phyloP scores from a whole-genome alignment of 129 eudicot genomes.

The Scalesia atractyloides region DNA sequence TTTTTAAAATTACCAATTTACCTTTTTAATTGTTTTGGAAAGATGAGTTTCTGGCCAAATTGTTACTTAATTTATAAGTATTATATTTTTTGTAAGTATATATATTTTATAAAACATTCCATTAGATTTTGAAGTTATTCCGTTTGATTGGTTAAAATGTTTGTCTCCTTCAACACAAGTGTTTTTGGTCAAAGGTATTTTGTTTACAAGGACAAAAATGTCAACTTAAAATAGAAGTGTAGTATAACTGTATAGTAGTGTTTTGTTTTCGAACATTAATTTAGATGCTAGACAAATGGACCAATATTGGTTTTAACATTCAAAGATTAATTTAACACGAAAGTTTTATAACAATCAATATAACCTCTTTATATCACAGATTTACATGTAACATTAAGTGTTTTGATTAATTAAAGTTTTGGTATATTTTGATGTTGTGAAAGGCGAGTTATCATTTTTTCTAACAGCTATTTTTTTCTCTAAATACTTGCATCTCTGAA shows the following conservation, averaged over 20 bases:
- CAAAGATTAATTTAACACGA: not conserved
- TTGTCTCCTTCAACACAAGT: too few relatives aligned
- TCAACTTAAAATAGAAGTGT: not conserved
- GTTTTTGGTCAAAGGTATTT: not conserved
- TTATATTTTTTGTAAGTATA: too few relatives aligned
- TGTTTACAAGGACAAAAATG: not conserved
- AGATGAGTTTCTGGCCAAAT: too few relatives aligned
- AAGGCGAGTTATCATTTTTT: not conserved
- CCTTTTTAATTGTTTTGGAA: not conserved
- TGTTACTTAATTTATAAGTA: too few relatives aligned
- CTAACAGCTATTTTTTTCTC: too few relatives aligned
- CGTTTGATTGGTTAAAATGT: too few relatives aligned
- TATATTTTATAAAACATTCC: not conserved
- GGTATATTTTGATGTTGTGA: not conserved
- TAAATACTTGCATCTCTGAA: too few relatives aligned
- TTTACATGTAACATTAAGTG: too few relatives aligned
- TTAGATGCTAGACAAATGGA: not conserved
- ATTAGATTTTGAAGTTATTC: not conserved
- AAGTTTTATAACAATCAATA: too few relatives aligned
- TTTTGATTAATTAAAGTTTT: not conserved
- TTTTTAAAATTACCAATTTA: not conserved
- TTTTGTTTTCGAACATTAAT: not conserved
- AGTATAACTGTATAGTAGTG: too few relatives aligned
- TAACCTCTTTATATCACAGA: too few relatives aligned
- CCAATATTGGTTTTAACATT: not conserved